phyloP scores from a whole-genome alignment of 176 grass and related monocot genomes.

The Ensete ventricosum region DNA sequence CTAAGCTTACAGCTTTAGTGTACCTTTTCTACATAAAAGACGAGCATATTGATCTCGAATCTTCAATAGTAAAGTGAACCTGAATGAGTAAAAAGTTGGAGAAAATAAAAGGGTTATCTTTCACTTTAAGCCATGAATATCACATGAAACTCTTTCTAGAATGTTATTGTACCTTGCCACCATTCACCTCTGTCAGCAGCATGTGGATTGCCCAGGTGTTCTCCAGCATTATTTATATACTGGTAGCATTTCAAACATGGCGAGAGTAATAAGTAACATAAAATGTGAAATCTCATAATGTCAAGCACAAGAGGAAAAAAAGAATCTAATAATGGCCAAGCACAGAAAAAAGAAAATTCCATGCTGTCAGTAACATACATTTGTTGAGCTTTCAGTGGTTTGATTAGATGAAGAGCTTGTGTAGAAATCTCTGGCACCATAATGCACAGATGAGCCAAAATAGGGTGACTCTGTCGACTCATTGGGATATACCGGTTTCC shows the following conservation, averaged over 20 bases:
- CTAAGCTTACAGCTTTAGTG: too few relatives aligned
- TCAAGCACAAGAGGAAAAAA: not conserved
- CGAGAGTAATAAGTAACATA: not conserved
- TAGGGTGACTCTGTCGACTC: constrained; percentile 54
- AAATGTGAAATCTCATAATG: not conserved
- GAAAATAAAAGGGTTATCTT: constrained; percentile 3
- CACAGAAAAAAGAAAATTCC: too few relatives aligned
- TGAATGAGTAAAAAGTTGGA: constrained; percentile 23
- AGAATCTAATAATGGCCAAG: constrained; percentile 16
- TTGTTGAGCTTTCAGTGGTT: constrained; percentile 27
- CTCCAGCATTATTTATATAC: constrained; percentile 42
- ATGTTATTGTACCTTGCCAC: constrained; percentile 83
- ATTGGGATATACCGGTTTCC: constrained; percentile 26
- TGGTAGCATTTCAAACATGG: constrained; percentile 17
- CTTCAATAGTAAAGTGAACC: constrained; percentile 93
- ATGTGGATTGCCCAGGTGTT: constrained; percentile 27
- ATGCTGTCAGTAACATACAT: constrained; percentile 10
- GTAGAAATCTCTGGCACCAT: constrained; percentile 88
- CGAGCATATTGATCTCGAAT: not conserved
- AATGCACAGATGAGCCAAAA: constrained; percentile 81
- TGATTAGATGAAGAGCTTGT: constrained; percentile 45
- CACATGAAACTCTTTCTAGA: constrained; percentile 5
- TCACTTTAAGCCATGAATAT: not conserved
- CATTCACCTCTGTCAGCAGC: constrained; percentile 79
- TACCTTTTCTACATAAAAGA: too few relatives aligned